A percentile compares a stretch with the other conserved stretches of the same genome.
Conservation (phyloP, 495 filamentous ascomycete species). For the Evansstolkia leycettana region DNA sequence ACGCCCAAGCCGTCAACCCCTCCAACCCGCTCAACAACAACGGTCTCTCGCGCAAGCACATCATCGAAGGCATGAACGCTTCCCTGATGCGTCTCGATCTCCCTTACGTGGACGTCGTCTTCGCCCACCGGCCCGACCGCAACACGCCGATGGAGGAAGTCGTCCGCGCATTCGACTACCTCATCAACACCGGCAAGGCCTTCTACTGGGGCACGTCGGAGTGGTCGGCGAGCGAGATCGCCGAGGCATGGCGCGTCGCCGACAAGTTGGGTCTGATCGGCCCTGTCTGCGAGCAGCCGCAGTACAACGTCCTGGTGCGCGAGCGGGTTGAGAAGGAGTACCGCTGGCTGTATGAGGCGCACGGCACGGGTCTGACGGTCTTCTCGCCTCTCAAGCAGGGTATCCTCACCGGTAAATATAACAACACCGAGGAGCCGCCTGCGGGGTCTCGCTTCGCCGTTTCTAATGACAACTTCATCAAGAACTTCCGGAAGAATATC, state of each 20-base stretch:
- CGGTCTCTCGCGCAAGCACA: conserved; percentile 51
- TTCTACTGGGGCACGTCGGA: conserved; percentile 60
- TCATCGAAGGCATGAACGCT: conserved; percentile 60
- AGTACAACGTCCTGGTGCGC: conserved; percentile 56
- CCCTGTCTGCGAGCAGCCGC: conserved; percentile 64
- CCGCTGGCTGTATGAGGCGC: conserved; percentile 38
- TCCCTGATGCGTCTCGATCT: conserved; percentile 53
- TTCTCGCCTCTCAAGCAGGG: conserved; percentile 52
- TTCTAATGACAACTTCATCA: conserved; percentile 5
- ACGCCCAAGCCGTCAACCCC: conserved; percentile 9
- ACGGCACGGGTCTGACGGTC: conserved; percentile 49
- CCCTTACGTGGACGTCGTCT: conserved; percentile 59
- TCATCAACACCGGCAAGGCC: conserved; percentile 52
- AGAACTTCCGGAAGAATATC: conserved; percentile 6
- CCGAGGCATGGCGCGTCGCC: conserved; percentile 52
- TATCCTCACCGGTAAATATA: conserved; percentile 61
- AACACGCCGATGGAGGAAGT: conserved; percentile 51
- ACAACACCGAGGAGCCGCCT: conserved; percentile 27
- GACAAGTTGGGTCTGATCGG: conserved; percentile 54
- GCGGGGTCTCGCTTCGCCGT: conserved; percentile 2
- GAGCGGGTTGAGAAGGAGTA: conserved; percentile 57
- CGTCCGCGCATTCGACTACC: conserved; percentile 60
- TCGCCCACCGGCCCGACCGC: conserved; percentile 52
- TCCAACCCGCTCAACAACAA: conserved; percentile 18
- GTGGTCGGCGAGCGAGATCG: conserved; percentile 62